Percentiles rank a stretch among this genome's conserved stretches.
These are phyloP conservation scores for Limnomonas spitsbergensis DNA, from an alignment of 139 green algal genomes.

Conservation along the genomic window DNA sequence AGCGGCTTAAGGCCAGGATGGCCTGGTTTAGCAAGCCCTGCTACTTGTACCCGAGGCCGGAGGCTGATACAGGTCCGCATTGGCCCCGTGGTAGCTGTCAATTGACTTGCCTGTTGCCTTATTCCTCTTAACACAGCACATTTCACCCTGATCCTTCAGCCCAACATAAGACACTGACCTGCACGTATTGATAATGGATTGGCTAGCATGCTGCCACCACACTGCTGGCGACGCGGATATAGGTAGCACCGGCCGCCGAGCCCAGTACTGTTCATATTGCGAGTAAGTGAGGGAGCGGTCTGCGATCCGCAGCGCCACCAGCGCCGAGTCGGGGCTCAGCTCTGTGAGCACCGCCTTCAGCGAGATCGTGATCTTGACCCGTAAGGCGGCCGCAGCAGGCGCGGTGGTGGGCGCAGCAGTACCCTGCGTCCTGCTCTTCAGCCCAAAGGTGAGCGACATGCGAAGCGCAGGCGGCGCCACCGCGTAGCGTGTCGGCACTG, in stretches of 20 bases:
- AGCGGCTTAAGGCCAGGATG: too few species aligned
- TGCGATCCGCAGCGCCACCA: conserved; percentile 26
- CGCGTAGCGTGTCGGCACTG: neutral
- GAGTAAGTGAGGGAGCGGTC: conserved; percentile 23
- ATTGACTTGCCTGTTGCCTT: too few species aligned
- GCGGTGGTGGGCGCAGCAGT: neutral
- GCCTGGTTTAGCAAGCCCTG: too few species aligned
- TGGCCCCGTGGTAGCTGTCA: too few species aligned
- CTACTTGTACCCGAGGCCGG: too few species aligned
- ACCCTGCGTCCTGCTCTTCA: conserved; percentile 7
- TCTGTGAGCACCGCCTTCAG: conserved; percentile 31
- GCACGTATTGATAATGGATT: conserved; percentile 39
- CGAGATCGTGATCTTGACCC: neutral
- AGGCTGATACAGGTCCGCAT: too few species aligned
- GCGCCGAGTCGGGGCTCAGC: conserved; percentile 13
- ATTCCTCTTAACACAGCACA: too few species aligned
- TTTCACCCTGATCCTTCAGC: too few species aligned
- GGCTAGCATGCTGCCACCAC: conserved; percentile 53
- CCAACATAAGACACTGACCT: conserved; percentile 13
- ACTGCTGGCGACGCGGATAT: conserved; percentile 21
- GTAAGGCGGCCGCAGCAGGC: neutral
- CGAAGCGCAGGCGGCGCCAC: neutral
- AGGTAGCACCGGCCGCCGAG: neutral
- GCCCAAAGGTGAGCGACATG: conserved; percentile 9
- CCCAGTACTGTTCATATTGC: conserved; percentile 33